A percentile compares a stretch with the other conserved stretches of the same genome.
phyloP scores from a whole-genome alignment of 371 early-diverging fungal species.

The Mortierella sp. region DNA sequence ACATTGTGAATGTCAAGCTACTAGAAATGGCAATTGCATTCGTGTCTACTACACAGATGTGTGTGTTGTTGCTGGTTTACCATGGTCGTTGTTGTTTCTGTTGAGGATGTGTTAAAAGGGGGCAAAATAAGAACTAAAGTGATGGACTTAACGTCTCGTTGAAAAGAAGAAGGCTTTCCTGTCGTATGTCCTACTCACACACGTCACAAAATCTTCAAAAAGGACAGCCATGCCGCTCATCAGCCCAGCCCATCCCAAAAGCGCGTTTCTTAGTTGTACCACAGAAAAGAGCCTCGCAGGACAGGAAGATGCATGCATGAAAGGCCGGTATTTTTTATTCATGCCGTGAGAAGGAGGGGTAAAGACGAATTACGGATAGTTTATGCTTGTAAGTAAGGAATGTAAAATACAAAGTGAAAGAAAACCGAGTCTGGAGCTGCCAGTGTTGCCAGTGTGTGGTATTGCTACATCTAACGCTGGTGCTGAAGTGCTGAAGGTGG shows the following conservation, averaged over 20 bases:
- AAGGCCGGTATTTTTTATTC: not conserved
- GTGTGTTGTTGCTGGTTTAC: not conserved
- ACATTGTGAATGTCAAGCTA: not conserved
- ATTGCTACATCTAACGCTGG: not conserved
- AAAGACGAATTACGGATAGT: not conserved
- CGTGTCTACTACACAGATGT: not conserved
- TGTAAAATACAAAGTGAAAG: not conserved
- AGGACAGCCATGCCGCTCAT: too few relatives aligned
- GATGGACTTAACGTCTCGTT: not conserved
- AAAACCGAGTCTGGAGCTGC: not conserved
- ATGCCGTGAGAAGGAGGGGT: not conserved
- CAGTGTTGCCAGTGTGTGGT: not conserved
- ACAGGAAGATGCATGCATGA: not conserved
- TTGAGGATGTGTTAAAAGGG: not conserved
- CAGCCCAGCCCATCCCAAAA: not conserved
- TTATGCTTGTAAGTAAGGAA: not conserved
- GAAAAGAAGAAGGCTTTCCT: not conserved
- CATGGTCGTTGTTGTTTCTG: slow-evolving; percentile 3
- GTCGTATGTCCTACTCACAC: not conserved
- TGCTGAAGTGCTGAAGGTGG: not conserved
- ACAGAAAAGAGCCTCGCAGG: not conserved
- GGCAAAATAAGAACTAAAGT: not conserved
- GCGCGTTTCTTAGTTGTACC: not conserved
- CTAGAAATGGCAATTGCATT: not conserved
- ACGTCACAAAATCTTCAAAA: slow-evolving; percentile 10